Evolutionary conservation across 495 filamentous ascomycete species (phyloP), one percentile per base, ranked within the genome.

Genomic region (Penicillium paxilli): DNA sequence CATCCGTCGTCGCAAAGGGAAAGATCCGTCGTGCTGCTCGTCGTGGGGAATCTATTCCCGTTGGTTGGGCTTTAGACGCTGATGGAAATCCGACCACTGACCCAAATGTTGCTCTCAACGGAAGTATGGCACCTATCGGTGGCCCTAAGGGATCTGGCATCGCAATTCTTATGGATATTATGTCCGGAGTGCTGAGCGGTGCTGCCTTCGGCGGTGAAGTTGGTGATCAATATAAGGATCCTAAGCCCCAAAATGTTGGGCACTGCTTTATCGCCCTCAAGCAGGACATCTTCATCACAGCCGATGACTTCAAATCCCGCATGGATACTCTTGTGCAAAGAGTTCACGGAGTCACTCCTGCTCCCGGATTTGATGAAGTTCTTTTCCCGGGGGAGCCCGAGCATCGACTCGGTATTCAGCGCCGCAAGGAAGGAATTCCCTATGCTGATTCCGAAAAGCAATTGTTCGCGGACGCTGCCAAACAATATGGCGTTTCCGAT

Each of bases 141-240:
- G 68, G 68, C 1, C 65, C 68, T 4, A 62, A 70, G 57, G 68
- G 68, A 5, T 63, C 57, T 1, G 68, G 59, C 0, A 42, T 71
- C 17, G 67, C 68, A 0, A 71, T 68, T 11, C 38, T 71, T 54
- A 69, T 71, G 66, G 68, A 71, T 35, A 55, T 71, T 12, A 58
- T 71, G 33, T 55, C 48, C 2, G 67, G 68, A 9, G 22, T 71
- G 0, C 19, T 71, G 19, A 55, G 62, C 0, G 68, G 66, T 4
- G 59, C 67, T 2, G 51, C 59, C 1, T 71, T 71, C 51, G 66
- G 44, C 10, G 68, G 66, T 14, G 57, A 64, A 24, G 68, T 71
- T 0, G 42, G 49, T 19, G 62, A 66, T 45, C 64, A 59, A 35
- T 66, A 69, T 30, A 63, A 71, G 28, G 44, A 57, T 30, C 5